phyloP scores from a whole-genome alignment of 495 filamentous ascomycete genomes.

The Chaetomium tenue region DNA sequence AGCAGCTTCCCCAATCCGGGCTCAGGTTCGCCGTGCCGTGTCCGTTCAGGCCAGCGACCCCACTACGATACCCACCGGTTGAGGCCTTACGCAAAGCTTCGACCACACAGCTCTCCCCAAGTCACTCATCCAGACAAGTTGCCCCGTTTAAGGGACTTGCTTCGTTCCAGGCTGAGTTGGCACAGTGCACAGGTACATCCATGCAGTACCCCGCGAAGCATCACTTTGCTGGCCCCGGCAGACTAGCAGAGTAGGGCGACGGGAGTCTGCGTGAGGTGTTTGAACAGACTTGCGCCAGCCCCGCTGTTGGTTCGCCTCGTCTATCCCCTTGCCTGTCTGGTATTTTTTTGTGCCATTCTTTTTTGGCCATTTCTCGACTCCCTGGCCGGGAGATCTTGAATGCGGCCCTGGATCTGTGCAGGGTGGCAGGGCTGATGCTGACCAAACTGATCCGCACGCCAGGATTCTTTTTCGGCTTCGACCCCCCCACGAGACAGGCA shows the following conservation, averaged over 20 bases:
- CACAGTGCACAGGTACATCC: background rate
- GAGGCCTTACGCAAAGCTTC: conserved; percentile 33
- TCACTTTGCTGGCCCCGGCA: background rate
- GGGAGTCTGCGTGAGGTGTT: background rate
- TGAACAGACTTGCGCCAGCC: background rate
- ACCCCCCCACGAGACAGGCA: conserved; percentile 18
- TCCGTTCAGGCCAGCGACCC: conserved; percentile 21
- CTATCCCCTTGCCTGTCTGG: background rate
- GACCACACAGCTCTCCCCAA: conserved; percentile 36
- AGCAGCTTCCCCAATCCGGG: conserved; percentile 21
- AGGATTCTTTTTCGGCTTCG: conserved; percentile 18
- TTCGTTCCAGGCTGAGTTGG: background rate
- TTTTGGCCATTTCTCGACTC: background rate
- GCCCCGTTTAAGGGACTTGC: conserved; percentile 21
- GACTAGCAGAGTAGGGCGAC: background rate
- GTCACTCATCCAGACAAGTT: conserved; percentile 26
- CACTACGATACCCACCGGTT: conserved; percentile 31
- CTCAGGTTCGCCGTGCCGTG: conserved; percentile 14
- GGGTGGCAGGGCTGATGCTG: conserved; percentile 21
- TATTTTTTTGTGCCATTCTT: background rate
- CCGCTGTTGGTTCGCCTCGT: conserved; percentile 2
- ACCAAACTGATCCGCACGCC: conserved; percentile 22
- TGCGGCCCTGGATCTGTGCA: conserved; percentile 24
- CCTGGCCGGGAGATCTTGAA: conserved; percentile 23
- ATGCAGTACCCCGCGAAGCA: background rate